phyloP scores from a whole-genome alignment of 345 rosid species.

The Boechera retrofracta region DNA sequence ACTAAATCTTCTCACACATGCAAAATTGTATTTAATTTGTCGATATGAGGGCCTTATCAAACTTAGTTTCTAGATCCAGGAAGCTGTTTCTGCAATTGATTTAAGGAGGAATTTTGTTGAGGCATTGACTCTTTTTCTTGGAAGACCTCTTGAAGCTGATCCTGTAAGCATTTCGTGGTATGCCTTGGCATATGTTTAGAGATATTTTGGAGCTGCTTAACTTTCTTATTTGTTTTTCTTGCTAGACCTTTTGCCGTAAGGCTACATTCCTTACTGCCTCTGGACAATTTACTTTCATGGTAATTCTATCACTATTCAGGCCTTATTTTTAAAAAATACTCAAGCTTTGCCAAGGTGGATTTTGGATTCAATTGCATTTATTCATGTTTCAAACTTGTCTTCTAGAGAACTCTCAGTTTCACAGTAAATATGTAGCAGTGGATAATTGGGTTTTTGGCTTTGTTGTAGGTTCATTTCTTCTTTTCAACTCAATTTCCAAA shows the following conservation, averaged over 20 bases:
- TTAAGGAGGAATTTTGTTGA: slow-evolving; percentile 78
- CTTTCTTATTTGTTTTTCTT: slow-evolving; percentile 38
- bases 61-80: slow-evolving; percentile 53
- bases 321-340: not conserved
- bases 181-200: not conserved
- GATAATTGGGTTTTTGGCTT: not conserved
- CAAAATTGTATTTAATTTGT: slow-evolving; percentile 1
- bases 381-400: slow-evolving; percentile 7
- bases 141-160: slow-evolving; percentile 94
- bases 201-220: slow-evolving; percentile 15
- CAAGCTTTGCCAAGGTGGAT: not conserved
- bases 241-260: slow-evolving; percentile 79
- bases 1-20: slow-evolving; percentile 1
- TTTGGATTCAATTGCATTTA: not conserved
- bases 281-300: slow-evolving; percentile 83
- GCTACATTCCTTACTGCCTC: slow-evolving; percentile 71
- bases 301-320: slow-evolving; percentile 37
- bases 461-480: slow-evolving; percentile 68
- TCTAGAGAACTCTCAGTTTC: slow-evolving; percentile 9
- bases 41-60: not conserved
- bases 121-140: slow-evolving; percentile 68
- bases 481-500: slow-evolving; percentile 84
- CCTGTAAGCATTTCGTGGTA: slow-evolving; percentile 56
- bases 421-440: slow-evolving; percentile 1
- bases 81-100: slow-evolving; percentile 75